Percentiles rank a stretch among this genome's conserved stretches.
phyloP scores from a whole-genome alignment of 139 green algal genomes.

The Chlamydomonas sp. region DNA sequence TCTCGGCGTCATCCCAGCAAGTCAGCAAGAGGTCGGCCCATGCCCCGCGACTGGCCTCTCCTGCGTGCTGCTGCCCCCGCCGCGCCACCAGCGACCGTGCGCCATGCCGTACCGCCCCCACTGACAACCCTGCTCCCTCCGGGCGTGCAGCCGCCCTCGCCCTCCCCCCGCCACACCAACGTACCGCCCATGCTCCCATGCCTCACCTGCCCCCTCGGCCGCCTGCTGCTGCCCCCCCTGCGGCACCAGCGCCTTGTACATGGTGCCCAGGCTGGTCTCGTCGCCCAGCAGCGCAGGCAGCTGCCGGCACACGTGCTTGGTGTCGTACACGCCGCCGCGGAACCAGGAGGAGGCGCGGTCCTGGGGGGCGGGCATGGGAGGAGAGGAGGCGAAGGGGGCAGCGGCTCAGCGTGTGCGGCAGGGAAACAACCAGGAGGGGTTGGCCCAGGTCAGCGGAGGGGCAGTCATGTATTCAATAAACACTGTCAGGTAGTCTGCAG shows the following conservation, averaged over 20 bases:
- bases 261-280: neutral
- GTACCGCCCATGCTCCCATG: too few species aligned
- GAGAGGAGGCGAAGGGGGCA: neutral
- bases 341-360: constrained; percentile 58
- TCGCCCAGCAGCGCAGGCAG: constrained; percentile 31
- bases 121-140: too few species aligned
- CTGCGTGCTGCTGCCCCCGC: too few species aligned
- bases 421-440: neutral
- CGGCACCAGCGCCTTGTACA: constrained; percentile 6
- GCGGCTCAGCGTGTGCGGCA: neutral
- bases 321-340: constrained; percentile 76
- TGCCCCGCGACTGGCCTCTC: too few species aligned
- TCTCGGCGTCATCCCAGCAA: too few species aligned
- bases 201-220: too few species aligned
- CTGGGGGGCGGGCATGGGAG: neutral
- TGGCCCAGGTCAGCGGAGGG: neutral
- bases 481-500: neutral
- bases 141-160: too few species aligned
- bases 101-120: too few species aligned
- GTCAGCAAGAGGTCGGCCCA: too few species aligned
- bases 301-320: constrained; percentile 67
- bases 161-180: too few species aligned
- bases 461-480: neutral
- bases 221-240: neutral
- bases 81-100: too few species aligned